Conservation (phyloP, 495 filamentous ascomycete species). For the Podospora bellae-mahoneyi region DNA sequence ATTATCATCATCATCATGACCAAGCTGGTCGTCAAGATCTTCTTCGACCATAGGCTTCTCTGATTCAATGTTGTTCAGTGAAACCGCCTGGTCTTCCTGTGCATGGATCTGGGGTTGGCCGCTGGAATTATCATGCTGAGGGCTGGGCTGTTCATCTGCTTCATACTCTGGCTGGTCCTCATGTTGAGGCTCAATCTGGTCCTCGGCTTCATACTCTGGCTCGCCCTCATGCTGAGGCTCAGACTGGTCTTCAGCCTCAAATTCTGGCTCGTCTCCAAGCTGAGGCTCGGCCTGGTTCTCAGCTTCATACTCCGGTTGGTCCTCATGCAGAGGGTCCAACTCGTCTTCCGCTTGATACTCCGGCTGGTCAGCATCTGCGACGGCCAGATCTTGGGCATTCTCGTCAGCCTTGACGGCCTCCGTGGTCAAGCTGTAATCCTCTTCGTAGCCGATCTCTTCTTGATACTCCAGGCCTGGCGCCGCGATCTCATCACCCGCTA, state of each 20-base stretch:
- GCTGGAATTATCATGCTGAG: not conserved
- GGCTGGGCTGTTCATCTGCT: not conserved
- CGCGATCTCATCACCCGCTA: slow-evolving; percentile 7
- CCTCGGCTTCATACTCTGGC: too few species aligned
- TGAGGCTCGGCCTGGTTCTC: not conserved
- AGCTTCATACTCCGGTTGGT: not conserved
- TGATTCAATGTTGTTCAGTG: not conserved
- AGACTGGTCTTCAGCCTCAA: too few species aligned
- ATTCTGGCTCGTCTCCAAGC: too few species aligned
- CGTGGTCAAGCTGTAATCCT: slow-evolving; percentile 23
- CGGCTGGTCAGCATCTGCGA: not conserved
- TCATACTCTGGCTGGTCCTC: not conserved
- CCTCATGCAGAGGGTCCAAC: not conserved
- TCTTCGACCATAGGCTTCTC: slow-evolving; percentile 10
- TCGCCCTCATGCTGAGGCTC: not conserved
- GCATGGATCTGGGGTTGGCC: not conserved
- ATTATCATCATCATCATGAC: slow-evolving; percentile 1
- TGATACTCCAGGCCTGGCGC: slow-evolving; percentile 23
- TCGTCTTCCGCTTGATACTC: not conserved
- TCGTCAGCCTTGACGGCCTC: slow-evolving; percentile 6
- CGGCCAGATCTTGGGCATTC: not conserved
- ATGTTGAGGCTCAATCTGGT: not conserved
- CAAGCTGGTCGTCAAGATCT: not conserved
- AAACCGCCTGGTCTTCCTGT: not conserved
- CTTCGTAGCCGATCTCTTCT: slow-evolving; percentile 36